phyloP scores from a whole-genome alignment of 768 basidiomycete species.

The Tubosaeta sp. region DNA sequence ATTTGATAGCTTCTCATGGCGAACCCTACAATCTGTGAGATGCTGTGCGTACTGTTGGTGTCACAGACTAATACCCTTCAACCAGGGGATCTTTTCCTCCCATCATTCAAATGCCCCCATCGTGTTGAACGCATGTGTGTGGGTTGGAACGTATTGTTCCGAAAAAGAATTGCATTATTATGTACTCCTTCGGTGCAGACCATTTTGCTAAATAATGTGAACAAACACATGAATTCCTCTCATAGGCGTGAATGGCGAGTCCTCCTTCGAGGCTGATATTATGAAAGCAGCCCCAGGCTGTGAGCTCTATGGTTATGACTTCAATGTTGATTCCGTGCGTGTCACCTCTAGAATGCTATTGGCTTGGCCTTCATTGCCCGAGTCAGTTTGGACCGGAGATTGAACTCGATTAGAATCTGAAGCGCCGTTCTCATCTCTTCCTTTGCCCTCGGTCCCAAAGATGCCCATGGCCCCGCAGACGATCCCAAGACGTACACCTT shows the following conservation, averaged over 20 bases:
- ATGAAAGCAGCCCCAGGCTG: conserved; percentile 39
- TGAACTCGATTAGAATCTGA: conserved; percentile 26
- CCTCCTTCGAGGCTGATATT: conserved; percentile 50
- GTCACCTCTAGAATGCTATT: background rate
- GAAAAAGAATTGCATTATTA: conserved; percentile 43
- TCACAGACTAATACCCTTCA: conserved; percentile 8
- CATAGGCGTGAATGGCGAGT: conserved; percentile 45
- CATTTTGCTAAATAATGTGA: background rate
- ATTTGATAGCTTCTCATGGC: conserved; percentile 25
- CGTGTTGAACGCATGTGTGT: conserved; percentile 44
- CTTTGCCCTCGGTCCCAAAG: conserved; percentile 42
- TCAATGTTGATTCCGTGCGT: conserved; percentile 34
- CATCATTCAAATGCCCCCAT: conserved; percentile 49
- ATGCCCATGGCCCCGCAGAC: conserved; percentile 44
- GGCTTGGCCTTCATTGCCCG: background rate
- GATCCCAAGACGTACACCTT: conserved; percentile 57
- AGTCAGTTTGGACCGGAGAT: conserved; percentile 44
- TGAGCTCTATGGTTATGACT: conserved; percentile 41
- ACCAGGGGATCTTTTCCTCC: conserved; percentile 57
- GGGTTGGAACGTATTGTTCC: conserved; percentile 42
- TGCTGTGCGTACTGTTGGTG: background rate
- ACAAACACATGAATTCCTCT: background rate
- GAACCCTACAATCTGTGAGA: conserved; percentile 30
- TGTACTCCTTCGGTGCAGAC: conserved; percentile 47
- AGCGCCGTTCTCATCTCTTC: conserved; percentile 42